Conservation (phyloP, 2,329 filamentous ascomycete genomes). For the Aspergillus proliferans region DNA sequence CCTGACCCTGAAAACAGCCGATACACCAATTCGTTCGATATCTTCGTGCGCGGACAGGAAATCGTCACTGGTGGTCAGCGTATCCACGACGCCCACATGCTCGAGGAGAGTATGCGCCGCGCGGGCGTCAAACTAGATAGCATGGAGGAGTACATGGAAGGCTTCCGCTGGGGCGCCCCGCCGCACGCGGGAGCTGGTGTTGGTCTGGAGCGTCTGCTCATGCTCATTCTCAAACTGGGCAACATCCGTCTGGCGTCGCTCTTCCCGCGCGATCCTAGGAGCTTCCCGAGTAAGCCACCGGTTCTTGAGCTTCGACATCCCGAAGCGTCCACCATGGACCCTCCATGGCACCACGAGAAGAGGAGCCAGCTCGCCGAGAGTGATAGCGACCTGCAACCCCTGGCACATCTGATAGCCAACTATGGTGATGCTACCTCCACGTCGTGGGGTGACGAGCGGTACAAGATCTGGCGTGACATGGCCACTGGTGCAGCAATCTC, state of each 20-base stretch:
- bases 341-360: slow-evolving; percentile 50
- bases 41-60: slow-evolving; percentile 88
- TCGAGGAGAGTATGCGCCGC: slow-evolving; percentile 71
- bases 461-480: slow-evolving; percentile 77
- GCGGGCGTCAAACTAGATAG: slow-evolving; percentile 70
- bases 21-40: slow-evolving; percentile 88
- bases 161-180: slow-evolving; percentile 80
- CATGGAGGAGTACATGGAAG: slow-evolving; percentile 86
- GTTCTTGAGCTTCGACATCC: slow-evolving; percentile 69
- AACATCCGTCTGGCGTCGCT: slow-evolving; percentile 85
- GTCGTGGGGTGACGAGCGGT: slow-evolving; percentile 85
- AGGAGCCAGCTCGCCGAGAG: slow-evolving; percentile 38
- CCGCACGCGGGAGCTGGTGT: slow-evolving; percentile 88
- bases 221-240: slow-evolving; percentile 76
- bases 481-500: slow-evolving; percentile 76
- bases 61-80: slow-evolving; percentile 89
- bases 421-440: slow-evolving; percentile 93
- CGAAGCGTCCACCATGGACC: slow-evolving; percentile 73
- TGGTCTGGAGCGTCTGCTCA: slow-evolving; percentile 80
- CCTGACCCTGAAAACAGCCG: slow-evolving; percentile 65
- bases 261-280: slow-evolving; percentile 84
- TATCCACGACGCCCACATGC: slow-evolving; percentile 71
- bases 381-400: slow-evolving; percentile 56
- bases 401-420: slow-evolving; percentile 88
- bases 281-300: slow-evolving; percentile 63